These are phyloP conservation scores for Tilletiaria anomala DNA, from an alignment of 1,284 basidiomycete species.

Conservation along the genomic window DNA sequence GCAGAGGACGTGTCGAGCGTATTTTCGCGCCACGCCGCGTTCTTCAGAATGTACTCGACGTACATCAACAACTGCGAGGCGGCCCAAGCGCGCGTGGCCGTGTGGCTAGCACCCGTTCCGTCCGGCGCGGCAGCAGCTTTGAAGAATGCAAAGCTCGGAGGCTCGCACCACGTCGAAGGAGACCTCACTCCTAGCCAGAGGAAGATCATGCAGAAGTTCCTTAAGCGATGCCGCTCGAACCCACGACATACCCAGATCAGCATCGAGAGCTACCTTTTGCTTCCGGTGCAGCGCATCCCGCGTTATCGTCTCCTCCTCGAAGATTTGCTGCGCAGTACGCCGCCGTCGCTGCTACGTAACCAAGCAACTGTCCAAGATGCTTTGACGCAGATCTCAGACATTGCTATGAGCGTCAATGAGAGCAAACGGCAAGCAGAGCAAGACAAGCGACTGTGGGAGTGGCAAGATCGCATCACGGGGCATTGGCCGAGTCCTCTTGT, in stretches of 20 bases:
- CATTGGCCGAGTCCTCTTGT: constrained; percentile 88
- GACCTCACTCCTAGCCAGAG: constrained; percentile 13
- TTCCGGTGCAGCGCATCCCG: constrained; percentile 91
- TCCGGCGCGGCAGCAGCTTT: no score
- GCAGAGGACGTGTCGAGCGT: constrained; percentile 73
- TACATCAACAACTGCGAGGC: constrained; percentile 36
- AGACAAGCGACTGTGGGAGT: constrained; percentile 24
- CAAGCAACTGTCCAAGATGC: constrained; percentile 15
- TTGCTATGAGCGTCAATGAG: constrained; percentile 36
- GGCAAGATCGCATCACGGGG: constrained; percentile 81
- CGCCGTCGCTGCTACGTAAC: constrained; percentile 11
- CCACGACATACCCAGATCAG: constrained; percentile 91
- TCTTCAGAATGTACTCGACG: constrained; percentile 36
- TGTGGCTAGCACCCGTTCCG: no score
- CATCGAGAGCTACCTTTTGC: constrained; percentile 79
- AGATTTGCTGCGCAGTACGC: constrained; percentile 29
- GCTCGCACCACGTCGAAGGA: no score
- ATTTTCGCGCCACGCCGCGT: constrained; percentile 46
- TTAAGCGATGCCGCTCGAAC: constrained; percentile 37
- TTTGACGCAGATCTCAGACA: constrained; percentile 25
- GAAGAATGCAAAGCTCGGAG: no score
- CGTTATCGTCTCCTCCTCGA: constrained; percentile 66
- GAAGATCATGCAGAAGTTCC: constrained; percentile 26
- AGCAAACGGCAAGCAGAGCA: constrained; percentile 41
- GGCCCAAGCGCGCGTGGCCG: constrained; percentile 11